phyloP scores from a whole-genome alignment of 495 filamentous ascomycete genomes.

The Penicillium coffeae region DNA sequence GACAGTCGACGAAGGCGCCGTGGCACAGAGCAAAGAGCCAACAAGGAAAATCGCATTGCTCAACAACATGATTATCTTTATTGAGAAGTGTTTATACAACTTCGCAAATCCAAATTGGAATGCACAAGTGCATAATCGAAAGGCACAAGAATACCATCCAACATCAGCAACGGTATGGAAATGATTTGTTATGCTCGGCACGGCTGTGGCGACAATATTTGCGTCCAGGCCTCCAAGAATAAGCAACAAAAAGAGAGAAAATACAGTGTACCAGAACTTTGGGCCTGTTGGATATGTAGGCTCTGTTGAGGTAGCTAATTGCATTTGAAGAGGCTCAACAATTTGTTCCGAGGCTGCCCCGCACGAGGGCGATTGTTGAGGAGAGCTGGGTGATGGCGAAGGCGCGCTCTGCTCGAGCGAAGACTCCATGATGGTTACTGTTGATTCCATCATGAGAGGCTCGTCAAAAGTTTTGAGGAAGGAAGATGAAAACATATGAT shows the following conservation, averaged over 20 bases:
- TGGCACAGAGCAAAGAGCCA: constrained; percentile 28
- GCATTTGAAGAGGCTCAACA: constrained; percentile 10
- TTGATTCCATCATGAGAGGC: too few species aligned
- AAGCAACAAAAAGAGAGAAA: constrained; percentile 10
- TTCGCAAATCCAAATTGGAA: constrained; percentile 35
- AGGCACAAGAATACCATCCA: constrained; percentile 54
- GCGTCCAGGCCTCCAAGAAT: constrained; percentile 33
- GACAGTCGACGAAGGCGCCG: constrained; percentile 20
- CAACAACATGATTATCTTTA: constrained; percentile 23
- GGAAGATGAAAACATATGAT: too few species aligned
- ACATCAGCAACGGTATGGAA: constrained; percentile 62
- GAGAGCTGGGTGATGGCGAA: too few species aligned
- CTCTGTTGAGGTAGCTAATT: constrained; percentile 2
- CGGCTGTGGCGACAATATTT: constrained; percentile 69
- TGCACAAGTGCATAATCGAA: constrained; percentile 23
- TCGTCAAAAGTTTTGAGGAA: too few species aligned
- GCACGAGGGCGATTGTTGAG: not conserved
- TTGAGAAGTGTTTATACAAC: constrained; percentile 25
- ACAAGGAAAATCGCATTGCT: constrained; percentile 21
- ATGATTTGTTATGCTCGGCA: constrained; percentile 63
- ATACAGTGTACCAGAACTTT: constrained; percentile 15
- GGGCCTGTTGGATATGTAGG: constrained; percentile 15
- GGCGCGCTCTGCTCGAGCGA: too few species aligned
- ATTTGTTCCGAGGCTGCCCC: constrained; percentile 8
- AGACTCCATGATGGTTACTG: too few species aligned